These are phyloP conservation scores for Pseudocercospora fuligena DNA, from an alignment of 2,329 filamentous ascomycete genomes.

Conservation along the genomic window DNA sequence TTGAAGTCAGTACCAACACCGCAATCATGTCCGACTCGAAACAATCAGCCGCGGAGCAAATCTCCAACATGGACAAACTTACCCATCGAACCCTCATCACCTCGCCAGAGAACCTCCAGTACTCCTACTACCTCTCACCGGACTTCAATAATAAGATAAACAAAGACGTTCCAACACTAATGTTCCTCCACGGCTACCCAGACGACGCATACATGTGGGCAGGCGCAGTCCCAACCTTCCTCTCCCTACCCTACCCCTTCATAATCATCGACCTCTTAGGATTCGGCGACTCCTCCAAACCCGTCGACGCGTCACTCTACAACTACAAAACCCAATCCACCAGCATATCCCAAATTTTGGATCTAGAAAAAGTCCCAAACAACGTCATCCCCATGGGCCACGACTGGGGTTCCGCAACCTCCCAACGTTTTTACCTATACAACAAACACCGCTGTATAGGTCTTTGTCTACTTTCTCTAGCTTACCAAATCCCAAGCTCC, in stretches of 20 bases:
- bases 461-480: conserved; percentile 49
- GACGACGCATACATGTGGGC: conserved; percentile 56
- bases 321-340: conserved; percentile 42
- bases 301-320: conserved; percentile 46
- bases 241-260: conserved; percentile 37
- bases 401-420: conserved; percentile 45
- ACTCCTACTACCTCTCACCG: conserved; percentile 38
- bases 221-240: conserved; percentile 35
- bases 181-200: conserved; percentile 58
- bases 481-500: conserved; percentile 43
- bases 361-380: conserved; percentile 40
- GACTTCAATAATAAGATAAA: conserved; percentile 31
- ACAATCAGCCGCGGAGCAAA: conserved; percentile 17
- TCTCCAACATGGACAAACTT: conserved; percentile 34
- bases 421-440: conserved; percentile 51
- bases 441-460: conserved; percentile 48
- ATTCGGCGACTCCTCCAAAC: conserved; percentile 49
- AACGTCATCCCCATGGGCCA: conserved; percentile 25
- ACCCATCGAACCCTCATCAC: conserved; percentile 34
- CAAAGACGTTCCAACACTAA: conserved; percentile 41
- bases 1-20: background rate
- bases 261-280: conserved; percentile 47
- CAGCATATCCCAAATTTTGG: conserved; percentile 50
- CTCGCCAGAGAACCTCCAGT: conserved; percentile 35
- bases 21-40: conserved; percentile 4